A percentile compares a stretch with the other conserved stretches of the same genome.
phyloP scores from a whole-genome alignment of 495 filamentous ascomycete genomes.

The Niebla homalea region DNA sequence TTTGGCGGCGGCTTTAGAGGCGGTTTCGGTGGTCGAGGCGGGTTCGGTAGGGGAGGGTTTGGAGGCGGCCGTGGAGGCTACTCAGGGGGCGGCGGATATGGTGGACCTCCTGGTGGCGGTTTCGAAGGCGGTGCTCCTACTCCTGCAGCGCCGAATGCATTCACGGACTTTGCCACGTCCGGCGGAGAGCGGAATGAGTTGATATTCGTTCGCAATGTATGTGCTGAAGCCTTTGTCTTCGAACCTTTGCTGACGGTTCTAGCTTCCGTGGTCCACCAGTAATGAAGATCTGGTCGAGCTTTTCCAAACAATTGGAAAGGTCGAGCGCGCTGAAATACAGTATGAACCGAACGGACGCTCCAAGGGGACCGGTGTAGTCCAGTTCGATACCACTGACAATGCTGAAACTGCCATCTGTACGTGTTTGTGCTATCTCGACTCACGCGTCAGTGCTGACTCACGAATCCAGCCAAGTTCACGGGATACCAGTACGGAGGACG shows the following conservation, averaged over 20 bases:
- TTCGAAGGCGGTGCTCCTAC: slow-evolving; percentile 26
- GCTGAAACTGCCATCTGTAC: slow-evolving; percentile 81
- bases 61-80: slow-evolving; percentile 42
- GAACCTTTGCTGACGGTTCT: slow-evolving; percentile 5
- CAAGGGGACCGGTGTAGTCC: slow-evolving; percentile 85
- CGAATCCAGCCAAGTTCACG: slow-evolving; percentile 67
- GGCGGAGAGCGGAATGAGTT: slow-evolving; percentile 69
- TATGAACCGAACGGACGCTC: slow-evolving; percentile 95
- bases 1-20: slow-evolving; percentile 32
- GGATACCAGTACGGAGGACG: slow-evolving; percentile 95
- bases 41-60: slow-evolving; percentile 34
- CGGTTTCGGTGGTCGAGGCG: slow-evolving; percentile 36
- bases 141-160: slow-evolving; percentile 59
- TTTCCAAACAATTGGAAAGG: slow-evolving; percentile 95
- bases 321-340: slow-evolving; percentile 95
- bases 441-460: slow-evolving; percentile 7
- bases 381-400: slow-evolving; percentile 71
- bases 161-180: slow-evolving; percentile 85
- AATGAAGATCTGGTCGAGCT: slow-evolving; percentile 94
- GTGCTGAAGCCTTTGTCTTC: slow-evolving; percentile 21
- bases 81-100: slow-evolving; percentile 44
- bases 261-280: slow-evolving; percentile 98
- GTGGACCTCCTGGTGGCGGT: slow-evolving; percentile 36
- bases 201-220: slow-evolving; percentile 96
- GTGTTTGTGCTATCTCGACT: slow-evolving; percentile 13